Evolutionary conservation across 352 stramenopile genomes (phyloP).

Genomic region (Phytopythium litorale): DNA sequence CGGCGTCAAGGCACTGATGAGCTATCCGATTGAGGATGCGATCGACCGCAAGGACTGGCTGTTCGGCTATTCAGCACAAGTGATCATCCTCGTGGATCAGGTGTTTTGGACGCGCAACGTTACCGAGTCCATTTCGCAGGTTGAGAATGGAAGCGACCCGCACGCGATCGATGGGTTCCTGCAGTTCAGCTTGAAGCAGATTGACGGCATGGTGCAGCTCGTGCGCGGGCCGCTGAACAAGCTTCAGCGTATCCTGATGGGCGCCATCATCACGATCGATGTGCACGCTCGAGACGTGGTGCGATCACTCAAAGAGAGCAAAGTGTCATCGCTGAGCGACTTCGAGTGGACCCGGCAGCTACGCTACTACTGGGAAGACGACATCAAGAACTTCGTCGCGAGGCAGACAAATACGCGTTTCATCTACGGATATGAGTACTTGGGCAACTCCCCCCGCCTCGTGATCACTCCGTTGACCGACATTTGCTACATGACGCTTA

Average conservation of each 20-base stretch:
- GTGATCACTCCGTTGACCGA: slow-evolving; percentile 85
- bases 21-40: slow-evolving; percentile 85
- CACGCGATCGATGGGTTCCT: slow-evolving; percentile 81
- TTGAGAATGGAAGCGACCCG: slow-evolving; percentile 62
- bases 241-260: slow-evolving; percentile 88
- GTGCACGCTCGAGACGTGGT: slow-evolving; percentile 91
- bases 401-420: slow-evolving; percentile 82
- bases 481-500: slow-evolving; percentile 94
- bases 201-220: slow-evolving; percentile 91
- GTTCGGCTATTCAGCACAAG: slow-evolving; percentile 83
- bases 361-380: slow-evolving; percentile 86
- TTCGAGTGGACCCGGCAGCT: slow-evolving; percentile 92
- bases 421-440: slow-evolving; percentile 85
- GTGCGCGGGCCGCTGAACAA: slow-evolving; percentile 83
- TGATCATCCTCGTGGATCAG: slow-evolving; percentile 90
- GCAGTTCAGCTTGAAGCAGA: slow-evolving; percentile 89
- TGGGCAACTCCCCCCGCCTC: slow-evolving; percentile 77
- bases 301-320: slow-evolving; percentile 72
- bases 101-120: slow-evolving; percentile 91
- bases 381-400: slow-evolving; percentile 84
- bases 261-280: slow-evolving; percentile 90
- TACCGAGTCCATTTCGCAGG: slow-evolving; percentile 68
- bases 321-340: slow-evolving; percentile 74
- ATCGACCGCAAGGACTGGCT: slow-evolving; percentile 90
- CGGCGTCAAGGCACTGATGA: slow-evolving; percentile 73